Evolutionary conservation across 2,329 filamentous ascomycete species (phyloP).

Genomic region (Beauveria asiatica): DNA sequence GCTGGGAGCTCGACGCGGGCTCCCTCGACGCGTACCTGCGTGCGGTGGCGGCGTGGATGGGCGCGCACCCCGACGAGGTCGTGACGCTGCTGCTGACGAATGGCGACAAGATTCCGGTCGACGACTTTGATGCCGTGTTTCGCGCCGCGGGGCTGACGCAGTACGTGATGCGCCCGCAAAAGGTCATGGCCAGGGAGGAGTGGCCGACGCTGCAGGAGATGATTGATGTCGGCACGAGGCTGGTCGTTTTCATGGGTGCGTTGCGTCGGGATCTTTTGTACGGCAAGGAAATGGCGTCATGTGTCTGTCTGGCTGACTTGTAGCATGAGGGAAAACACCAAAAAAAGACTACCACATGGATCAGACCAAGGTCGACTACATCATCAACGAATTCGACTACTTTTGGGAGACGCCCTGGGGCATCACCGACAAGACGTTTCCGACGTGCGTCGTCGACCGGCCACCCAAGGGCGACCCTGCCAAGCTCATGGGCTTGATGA

Average conservation of each 20-base stretch:
- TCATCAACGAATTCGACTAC: constrained; percentile 55
- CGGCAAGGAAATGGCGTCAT: background rate
- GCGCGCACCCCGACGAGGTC: constrained; percentile 49
- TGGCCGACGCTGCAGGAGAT: constrained; percentile 65
- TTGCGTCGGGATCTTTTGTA: background rate
- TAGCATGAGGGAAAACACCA: background rate
- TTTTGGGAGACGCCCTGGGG: constrained; percentile 69
- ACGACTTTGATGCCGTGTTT: constrained; percentile 47
- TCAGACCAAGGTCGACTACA: constrained; percentile 45
- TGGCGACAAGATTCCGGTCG: constrained; percentile 46
- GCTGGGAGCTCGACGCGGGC: constrained; percentile 50
- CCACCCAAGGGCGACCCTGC: constrained; percentile 36
- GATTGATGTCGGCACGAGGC: constrained; percentile 52
- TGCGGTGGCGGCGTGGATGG: constrained; percentile 52
- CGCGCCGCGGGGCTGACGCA: constrained; percentile 44
- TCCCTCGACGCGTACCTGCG: constrained; percentile 45
- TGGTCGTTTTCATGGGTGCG: constrained; percentile 63
- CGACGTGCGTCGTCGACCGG: constrained; percentile 57
- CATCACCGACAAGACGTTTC: constrained; percentile 49
- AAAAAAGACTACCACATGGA: constrained; percentile 51
- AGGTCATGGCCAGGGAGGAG: constrained; percentile 32
- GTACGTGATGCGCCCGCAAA: constrained; percentile 45
- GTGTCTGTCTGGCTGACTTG: background rate
- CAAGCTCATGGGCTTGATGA: constrained; percentile 36
- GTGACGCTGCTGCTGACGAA: constrained; percentile 58